phyloP scores from a whole-genome alignment of 352 stramenopile genomes.

The Ochromonadaceae sp. region DNA sequence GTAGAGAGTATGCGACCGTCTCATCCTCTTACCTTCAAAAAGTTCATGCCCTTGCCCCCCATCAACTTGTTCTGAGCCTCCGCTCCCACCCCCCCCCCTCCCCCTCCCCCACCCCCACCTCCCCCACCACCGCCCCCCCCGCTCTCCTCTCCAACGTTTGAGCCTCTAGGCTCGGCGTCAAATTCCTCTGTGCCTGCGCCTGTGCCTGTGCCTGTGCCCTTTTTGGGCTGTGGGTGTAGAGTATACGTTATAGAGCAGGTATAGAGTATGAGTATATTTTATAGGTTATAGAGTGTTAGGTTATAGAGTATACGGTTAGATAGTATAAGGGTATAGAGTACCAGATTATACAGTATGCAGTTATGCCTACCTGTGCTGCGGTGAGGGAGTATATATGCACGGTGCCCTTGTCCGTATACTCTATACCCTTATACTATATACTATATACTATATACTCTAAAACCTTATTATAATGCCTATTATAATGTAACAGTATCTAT shows the following conservation, averaged over 20 bases:
- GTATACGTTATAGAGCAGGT: no score
- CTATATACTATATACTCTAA: not conserved
- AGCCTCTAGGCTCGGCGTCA: no score
- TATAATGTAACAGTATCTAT: not conserved
- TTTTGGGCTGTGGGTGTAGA: no score
- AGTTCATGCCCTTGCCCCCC: slow-evolving; percentile 24
- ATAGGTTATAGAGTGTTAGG: no score
- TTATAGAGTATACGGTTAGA: no score
- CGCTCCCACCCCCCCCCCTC: not conserved
- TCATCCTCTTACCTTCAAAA: slow-evolving; percentile 2
- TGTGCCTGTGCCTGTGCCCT: no score
- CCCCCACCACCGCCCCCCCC: not conserved
- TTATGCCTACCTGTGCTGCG: no score
- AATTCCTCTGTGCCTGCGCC: no score
- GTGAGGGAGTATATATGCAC: slow-evolving; percentile 78
- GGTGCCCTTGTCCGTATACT: slow-evolving; percentile 57
- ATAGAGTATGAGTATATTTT: no score
- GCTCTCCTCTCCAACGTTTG: not conserved
- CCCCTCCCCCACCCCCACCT: not conserved
- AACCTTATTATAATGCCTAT: not conserved
- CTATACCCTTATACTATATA: slow-evolving; percentile 11
- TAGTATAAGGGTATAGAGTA: no score
- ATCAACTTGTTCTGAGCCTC: not conserved
- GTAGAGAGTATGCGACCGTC: slow-evolving; percentile 20
- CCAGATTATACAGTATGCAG: no score